Conservation (phyloP, 2,329 filamentous ascomycete species). For the Fusarium anguioides region DNA sequence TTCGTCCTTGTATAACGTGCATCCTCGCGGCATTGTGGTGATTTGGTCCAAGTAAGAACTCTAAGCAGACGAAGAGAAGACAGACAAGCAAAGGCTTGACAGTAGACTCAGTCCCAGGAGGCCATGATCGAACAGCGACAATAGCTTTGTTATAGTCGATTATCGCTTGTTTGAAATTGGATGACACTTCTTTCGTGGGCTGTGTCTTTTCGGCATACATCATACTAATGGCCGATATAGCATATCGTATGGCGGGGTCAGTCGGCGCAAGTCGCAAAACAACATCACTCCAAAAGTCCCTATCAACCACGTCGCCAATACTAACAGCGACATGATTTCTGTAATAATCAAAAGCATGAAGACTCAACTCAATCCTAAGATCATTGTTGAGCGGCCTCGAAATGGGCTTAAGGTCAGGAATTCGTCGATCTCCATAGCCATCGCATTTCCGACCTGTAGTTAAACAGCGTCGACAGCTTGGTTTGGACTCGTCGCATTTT, state of each 20-base stretch:
- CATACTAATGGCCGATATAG: slow-evolving; percentile 6
- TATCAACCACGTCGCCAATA: not conserved
- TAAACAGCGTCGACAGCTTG: slow-evolving; percentile 9
- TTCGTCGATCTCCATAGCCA: not conserved
- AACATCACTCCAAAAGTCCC: slow-evolving; percentile 4
- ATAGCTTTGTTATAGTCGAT: not conserved
- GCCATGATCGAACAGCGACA: not conserved
- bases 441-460: slow-evolving; percentile 10
- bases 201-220: not conserved
- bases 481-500: slow-evolving; percentile 15
- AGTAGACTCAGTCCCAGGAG: not conserved
- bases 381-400: not conserved
- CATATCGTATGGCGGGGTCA: slow-evolving; percentile 11
- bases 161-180: not conserved
- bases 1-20: not conserved
- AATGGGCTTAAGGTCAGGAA: not conserved
- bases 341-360: not conserved
- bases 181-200: accelerated
- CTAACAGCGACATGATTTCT: not conserved
- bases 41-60: not conserved
- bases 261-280: slow-evolving; percentile 8
- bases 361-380: not conserved
- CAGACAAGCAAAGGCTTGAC: not conserved
- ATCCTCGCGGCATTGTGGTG: not conserved
- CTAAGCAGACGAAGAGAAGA: slow-evolving; percentile 8